Base-by-base conservation (phyloP, 164 flowering plant genomes). In the Aristolochia californica region DNA sequence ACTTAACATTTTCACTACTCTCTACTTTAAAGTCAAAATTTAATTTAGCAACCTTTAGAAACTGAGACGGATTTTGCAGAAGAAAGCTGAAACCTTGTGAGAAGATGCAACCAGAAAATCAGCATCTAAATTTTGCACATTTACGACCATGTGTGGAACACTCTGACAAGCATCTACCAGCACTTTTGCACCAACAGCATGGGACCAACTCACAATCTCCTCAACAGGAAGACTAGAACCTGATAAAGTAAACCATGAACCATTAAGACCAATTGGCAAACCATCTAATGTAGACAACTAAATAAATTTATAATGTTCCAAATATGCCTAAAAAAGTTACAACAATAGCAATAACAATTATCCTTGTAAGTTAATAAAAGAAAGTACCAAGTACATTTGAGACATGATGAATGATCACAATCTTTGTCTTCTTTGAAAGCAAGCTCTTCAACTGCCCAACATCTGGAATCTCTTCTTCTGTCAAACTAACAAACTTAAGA, bases 91-190 rank as follows among this genome's bases (percentile, higher is more conserved):
- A 61, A 93, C 99, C 95, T 94, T 94, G 74, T 94, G 99, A 44
- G 99, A 94, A 57, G 97, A 90, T 58, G 97, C 99, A 71, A 94
- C 99, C 60, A 94, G 87, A 71, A 94, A 94, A 77, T 94, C 99
- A 66, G 75, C 84, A 75, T 70, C 75, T 51, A 94, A 81, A 52
- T 55, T 69, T 68, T 77, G 85, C 27, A 94, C 99, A 76, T 94
- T 88, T 65, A 90, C 97, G 61, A 69, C 79, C 91, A 90, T 90
- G 68, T 94, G 99, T 2, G 99, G 97, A 71, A 94, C 96, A 84
- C 99, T 94, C 77, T 94, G 99, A 72, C 99, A 94, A 70, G 99
- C 99, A 81, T 94, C 99, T 28, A 94, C 72, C 8, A 94, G 85
- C 48, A 94, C 89, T 73, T 81, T 94, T 21, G 99, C 97, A 20